A percentile compares a stretch with the other conserved stretches of the same genome.
Evolutionary conservation across 78 protist genomes (phyloP).

Genomic region (Dictyostelium brefeldianum): DNA sequence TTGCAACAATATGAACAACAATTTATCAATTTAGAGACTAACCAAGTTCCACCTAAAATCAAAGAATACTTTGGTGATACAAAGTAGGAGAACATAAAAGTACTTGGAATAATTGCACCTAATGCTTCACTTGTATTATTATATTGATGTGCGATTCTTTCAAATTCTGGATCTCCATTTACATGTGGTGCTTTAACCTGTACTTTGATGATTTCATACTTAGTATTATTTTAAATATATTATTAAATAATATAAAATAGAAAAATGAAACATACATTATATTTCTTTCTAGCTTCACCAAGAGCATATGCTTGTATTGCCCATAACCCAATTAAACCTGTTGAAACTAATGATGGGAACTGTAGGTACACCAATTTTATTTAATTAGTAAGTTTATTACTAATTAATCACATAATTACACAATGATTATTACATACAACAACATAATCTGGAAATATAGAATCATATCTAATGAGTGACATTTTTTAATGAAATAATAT

Average conservation of each 20-base stretch:
- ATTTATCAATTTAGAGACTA: slow-evolving; percentile 10
- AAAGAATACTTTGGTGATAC: slow-evolving; percentile 52
- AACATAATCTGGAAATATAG: too few species aligned
- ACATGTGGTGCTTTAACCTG: slow-evolving; percentile 51
- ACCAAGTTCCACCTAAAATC: slow-evolving; percentile 21
- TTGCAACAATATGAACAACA: slow-evolving; percentile 34
- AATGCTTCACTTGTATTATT: slow-evolving; percentile 20
- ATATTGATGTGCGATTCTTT: slow-evolving; percentile 3
- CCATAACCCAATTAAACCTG: slow-evolving; percentile 3
- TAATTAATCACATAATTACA: too few species aligned
- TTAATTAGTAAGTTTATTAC: too few species aligned
- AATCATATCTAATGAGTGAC: too few species aligned
- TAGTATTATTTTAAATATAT: background rate
- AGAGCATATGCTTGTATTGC: slow-evolving; percentile 2
- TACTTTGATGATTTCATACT: background rate
- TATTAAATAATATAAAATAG: background rate
- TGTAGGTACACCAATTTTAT: too few species aligned
- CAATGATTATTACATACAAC: too few species aligned
- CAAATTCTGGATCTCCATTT: slow-evolving; percentile 50
- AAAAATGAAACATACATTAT: background rate
- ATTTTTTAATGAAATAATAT: too few species aligned
- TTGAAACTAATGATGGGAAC: slow-evolving; percentile 54
- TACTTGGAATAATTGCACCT: slow-evolving; percentile 10
- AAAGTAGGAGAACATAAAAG: slow-evolving; percentile 42
- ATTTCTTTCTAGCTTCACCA: slow-evolving; percentile 19